These are phyloP conservation scores for Kwoniella europaea DNA, from an alignment of 768 basidiomycete species.

Conservation along the genomic window DNA sequence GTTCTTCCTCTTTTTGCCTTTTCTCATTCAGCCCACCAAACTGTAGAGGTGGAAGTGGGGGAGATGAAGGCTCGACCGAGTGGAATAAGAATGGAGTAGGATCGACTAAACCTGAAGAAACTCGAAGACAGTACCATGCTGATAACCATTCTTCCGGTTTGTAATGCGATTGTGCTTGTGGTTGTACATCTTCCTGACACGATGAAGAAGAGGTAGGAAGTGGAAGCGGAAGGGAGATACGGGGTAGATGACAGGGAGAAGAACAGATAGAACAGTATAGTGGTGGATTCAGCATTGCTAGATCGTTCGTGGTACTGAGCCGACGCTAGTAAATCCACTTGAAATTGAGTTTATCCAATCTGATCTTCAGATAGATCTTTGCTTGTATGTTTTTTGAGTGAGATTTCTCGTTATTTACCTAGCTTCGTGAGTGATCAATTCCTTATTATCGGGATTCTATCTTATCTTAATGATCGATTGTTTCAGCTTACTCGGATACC, in stretches of 20 bases:
- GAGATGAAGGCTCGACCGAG: background rate
- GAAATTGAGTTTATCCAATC: no score
- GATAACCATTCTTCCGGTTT: slow-evolving; percentile 9
- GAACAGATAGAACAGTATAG: slow-evolving; percentile 38
- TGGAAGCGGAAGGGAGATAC: slow-evolving; percentile 6
- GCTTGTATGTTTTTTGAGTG: no score
- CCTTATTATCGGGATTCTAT: no score
- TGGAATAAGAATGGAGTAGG: slow-evolving; percentile 3
- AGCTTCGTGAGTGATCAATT: no score
- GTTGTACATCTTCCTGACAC: background rate
- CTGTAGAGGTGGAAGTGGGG: background rate
- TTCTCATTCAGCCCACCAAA: background rate
- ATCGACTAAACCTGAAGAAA: slow-evolving; percentile 13
- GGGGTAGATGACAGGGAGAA: slow-evolving; percentile 29
- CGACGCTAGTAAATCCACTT: no score
- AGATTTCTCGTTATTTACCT: no score
- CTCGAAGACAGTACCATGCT: slow-evolving; percentile 12
- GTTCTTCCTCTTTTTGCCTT: background rate
- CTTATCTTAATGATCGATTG: no score
- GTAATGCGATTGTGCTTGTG: background rate
- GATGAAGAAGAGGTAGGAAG: background rate
- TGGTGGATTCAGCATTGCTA: slow-evolving; percentile 2
- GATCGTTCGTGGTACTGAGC: background rate
- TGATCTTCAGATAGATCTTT: background rate
- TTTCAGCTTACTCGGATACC: no score